phyloP scores from a whole-genome alignment of 2,329 filamentous ascomycete genomes.

The Phialophora expanda region DNA sequence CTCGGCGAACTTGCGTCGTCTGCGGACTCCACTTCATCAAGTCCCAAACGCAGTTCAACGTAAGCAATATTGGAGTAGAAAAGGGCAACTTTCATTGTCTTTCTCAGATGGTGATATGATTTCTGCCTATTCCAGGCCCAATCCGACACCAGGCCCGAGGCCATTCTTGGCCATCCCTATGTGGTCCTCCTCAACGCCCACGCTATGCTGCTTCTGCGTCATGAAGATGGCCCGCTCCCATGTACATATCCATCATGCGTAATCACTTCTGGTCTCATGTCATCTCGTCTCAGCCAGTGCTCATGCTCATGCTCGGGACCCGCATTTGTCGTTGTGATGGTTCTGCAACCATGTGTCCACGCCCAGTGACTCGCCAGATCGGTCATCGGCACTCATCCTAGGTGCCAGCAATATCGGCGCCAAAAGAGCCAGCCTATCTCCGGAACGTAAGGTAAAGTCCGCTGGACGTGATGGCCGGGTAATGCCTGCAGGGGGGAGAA shows the following conservation, averaged over 20 bases:
- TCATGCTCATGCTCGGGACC: neutral
- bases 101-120: neutral
- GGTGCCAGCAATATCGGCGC: neutral
- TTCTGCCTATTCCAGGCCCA: neutral
- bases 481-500: neutral
- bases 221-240: neutral
- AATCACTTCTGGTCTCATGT: neutral
- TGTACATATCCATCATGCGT: neutral
- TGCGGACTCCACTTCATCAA: neutral
- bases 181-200: conserved; percentile 11
- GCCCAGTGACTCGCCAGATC: neutral
- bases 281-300: neutral
- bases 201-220: conserved; percentile 18
- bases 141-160: neutral
- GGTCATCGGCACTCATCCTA: neutral
- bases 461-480: neutral
- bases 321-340: neutral
- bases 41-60: neutral
- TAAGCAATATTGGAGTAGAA: neutral
- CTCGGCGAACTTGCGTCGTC: neutral
- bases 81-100: neutral
- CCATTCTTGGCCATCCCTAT: neutral
- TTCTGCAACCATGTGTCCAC: neutral
- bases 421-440: neutral
- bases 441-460: neutral